Conservation (phyloP, 768 basidiomycete genomes). For the Termitomyces sp. region DNA sequence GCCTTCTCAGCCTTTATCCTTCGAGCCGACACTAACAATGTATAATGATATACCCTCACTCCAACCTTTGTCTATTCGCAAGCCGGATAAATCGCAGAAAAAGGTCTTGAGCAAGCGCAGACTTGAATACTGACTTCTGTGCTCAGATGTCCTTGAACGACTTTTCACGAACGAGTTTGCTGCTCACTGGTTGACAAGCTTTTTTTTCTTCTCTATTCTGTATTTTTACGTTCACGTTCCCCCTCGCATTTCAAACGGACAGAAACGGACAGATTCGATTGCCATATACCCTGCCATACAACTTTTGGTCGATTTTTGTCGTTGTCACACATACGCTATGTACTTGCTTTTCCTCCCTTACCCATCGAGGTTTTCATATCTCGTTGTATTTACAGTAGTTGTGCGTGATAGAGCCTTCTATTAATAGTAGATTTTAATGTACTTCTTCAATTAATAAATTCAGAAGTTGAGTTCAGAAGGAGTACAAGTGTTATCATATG, state of each 20-base stretch:
- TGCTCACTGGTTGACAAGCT: conserved; percentile 11
- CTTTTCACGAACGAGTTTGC: not conserved
- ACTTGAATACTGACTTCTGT: conserved; percentile 29
- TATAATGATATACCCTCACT: conserved; percentile 19
- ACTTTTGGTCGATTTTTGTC: not conserved
- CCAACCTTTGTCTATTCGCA: conserved; percentile 13
- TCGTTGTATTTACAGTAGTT: conserved; percentile 12
- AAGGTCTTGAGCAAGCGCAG: conserved; percentile 43
- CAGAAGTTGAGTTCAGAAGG: not conserved
- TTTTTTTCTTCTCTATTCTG: conserved; percentile 9
- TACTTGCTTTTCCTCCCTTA: conserved; percentile 3
- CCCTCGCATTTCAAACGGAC: conserved; percentile 10
- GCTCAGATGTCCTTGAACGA: conserved; percentile 1
- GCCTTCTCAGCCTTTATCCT: conserved; percentile 11
- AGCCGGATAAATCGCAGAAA: conserved; percentile 29
- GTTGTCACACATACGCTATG: conserved; percentile 9
- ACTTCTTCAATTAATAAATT: not conserved
- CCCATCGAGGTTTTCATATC: not conserved
- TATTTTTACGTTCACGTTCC: conserved; percentile 10
- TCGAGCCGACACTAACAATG: conserved; percentile 10
- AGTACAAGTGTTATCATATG: not conserved
- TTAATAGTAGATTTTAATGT: conserved; percentile 8
- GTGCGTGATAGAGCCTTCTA: conserved; percentile 12
- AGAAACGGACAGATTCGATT: conserved; percentile 14
- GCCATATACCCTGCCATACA: conserved; percentile 16